Evolutionary conservation across 1,284 basidiomycete genomes (phyloP).

Genomic region (Irpex sp.): DNA sequence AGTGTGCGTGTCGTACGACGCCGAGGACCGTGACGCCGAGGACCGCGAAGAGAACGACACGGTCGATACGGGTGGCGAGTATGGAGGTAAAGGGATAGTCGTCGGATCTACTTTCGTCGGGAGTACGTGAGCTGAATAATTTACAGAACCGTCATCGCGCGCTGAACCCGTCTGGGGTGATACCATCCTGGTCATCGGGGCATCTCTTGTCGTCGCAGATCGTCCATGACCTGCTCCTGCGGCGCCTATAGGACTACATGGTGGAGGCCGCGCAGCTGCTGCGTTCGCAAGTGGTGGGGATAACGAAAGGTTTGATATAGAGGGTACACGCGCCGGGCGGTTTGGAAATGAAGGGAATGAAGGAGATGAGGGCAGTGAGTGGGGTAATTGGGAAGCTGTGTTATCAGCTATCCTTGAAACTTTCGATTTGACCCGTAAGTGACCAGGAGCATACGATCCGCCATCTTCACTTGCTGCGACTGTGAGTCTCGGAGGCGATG

Average conservation of each 20-base stretch:
- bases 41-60: constrained; percentile 71
- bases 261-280: constrained; percentile 5
- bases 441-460: constrained; percentile 12
- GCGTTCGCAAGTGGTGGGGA: constrained; percentile 21
- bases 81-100: constrained; percentile 53
- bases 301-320: constrained; percentile 24
- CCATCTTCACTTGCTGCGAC: constrained; percentile 19
- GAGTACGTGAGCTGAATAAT: constrained; percentile 23
- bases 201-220: constrained; percentile 22
- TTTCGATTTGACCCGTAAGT: constrained; percentile 28
- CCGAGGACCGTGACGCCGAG: constrained; percentile 52
- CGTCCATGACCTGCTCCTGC: constrained; percentile 17
- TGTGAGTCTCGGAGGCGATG: constrained; percentile 15
- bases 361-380: constrained; percentile 18
- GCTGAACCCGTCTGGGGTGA: constrained; percentile 22
- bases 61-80: constrained; percentile 67
- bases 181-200: constrained; percentile 14
- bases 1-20: constrained; percentile 32
- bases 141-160: constrained; percentile 29
- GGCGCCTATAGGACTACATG: constrained; percentile 16
- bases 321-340: constrained; percentile 23
- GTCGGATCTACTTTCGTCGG: constrained; percentile 46
- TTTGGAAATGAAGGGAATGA: constrained; percentile 18
- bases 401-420: constrained; percentile 21
- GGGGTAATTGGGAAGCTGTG: constrained; percentile 13